Evolutionary conservation across 768 basidiomycete species (phyloP).

Genomic region (Mycena capillaripes): DNA sequence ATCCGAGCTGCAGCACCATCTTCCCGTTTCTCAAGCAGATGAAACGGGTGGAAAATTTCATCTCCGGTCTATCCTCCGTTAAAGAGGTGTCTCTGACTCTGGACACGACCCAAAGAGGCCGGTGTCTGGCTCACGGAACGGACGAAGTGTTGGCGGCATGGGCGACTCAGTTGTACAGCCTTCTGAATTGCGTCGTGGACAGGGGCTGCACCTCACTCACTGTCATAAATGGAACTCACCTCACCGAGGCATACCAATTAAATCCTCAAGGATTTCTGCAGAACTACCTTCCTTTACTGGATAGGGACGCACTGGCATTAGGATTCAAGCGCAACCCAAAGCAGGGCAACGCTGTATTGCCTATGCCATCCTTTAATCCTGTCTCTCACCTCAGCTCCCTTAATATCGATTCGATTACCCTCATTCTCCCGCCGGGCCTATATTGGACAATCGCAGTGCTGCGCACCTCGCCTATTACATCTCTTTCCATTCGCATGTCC

Average conservation of each 20-base stretch:
- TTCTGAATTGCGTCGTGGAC: conserved; percentile 2
- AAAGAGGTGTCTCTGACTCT: background rate
- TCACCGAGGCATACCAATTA: background rate
- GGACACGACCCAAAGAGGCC: too few relatives aligned
- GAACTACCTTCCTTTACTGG: background rate
- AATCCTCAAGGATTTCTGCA: background rate
- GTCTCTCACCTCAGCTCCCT: background rate
- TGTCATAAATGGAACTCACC: background rate
- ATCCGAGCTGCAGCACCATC: background rate
- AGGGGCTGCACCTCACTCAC: background rate
- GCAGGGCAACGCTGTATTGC: background rate
- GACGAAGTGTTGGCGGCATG: background rate
- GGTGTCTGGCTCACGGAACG: background rate
- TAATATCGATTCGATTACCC: background rate
- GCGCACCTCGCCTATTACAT: background rate
- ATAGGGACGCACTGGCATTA: background rate
- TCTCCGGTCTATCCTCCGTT: conserved; percentile 4
- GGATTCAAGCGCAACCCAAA: background rate
- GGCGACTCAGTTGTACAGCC: background rate
- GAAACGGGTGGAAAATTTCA: background rate
- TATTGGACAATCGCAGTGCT: background rate
- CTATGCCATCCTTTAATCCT: background rate
- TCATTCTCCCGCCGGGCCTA: background rate
- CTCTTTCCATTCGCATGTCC: background rate
- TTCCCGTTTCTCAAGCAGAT: background rate